Base-by-base conservation (phyloP, 176 grass and related monocot genomes). In the Eragrostis curvula region DNA sequence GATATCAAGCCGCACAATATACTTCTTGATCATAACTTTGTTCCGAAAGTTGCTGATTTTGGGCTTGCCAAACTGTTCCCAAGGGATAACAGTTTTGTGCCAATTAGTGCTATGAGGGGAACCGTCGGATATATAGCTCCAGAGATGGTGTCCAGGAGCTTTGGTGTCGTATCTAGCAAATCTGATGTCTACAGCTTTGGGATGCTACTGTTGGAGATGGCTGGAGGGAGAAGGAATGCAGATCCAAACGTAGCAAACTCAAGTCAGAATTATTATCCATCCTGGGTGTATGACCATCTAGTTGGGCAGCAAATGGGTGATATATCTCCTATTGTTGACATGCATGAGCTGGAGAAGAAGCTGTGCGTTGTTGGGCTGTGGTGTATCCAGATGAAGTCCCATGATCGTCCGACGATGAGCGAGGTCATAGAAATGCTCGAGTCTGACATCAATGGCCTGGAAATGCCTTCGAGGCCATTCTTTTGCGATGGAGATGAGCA, bases 81-180 rank as follows among this genome's bases (percentile, higher is more conserved):
- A 7, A 84, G 56, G 64, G 91, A 70, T 7, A 39, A 51, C 0
- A 86, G 61, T 11, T 61, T 74, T 3, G 66, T 88, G 47, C 69
- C 85, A 0, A 3, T 42, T 0, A 94, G 82, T 0, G 79, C 73
- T 3, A 23, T 77, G 21, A 63, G 79, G 23, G 92, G 88, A 43
- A 94, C 92, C 1, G 45, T 86, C 0, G 92, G 92, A 1, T 94
- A 90, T 0, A 88, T 91, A 17, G 88, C 92, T 62, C 92, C 85
- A 3, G 88, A 90, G 28, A 79, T 84, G 28, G 71, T 83, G 66
- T 94, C 85, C 0, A 59, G 88, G 12, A 88, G 66, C 62, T 94
- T 94, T 46, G 91, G 91, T 0, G 53, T 12, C 27, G 70, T 88
- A 51, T 88, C 91, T 0, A 67, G 79, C 30, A 94, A 90, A 20